Evolutionary conservation across 2,329 filamentous ascomycete species (phyloP).

Genomic region (Neofusicoccum parvum): DNA sequence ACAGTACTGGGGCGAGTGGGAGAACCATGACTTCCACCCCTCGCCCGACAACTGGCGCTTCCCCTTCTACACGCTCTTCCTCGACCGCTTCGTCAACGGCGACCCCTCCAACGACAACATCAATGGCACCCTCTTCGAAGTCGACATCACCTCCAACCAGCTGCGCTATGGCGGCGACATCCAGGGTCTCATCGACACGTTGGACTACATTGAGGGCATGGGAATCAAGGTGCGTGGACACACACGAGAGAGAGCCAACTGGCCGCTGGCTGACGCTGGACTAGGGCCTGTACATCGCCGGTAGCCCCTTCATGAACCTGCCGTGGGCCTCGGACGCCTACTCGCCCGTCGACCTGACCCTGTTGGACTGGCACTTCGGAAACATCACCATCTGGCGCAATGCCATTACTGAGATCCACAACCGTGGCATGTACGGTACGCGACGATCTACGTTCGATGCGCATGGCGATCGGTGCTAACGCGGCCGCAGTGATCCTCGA

Average conservation of each 20-base stretch:
- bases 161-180: constrained; percentile 66
- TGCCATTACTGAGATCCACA: constrained; percentile 63
- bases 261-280: constrained; percentile 21
- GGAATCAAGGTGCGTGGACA: constrained; percentile 57
- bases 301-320: constrained; percentile 65
- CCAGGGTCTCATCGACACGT: constrained; percentile 58
- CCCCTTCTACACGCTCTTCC: constrained; percentile 66
- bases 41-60: constrained; percentile 67
- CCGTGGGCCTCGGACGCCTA: constrained; percentile 67
- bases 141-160: constrained; percentile 62
- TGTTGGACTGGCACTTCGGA: constrained; percentile 65
- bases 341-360: constrained; percentile 61
- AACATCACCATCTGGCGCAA: constrained; percentile 60
- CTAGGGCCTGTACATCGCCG: constrained; percentile 63
- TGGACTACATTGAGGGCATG: constrained; percentile 67
- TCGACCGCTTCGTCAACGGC: constrained; percentile 67
- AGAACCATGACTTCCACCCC: constrained; percentile 53
- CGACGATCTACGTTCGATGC: constrained; percentile 3
- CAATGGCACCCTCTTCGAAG: constrained; percentile 63
- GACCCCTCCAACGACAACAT: constrained; percentile 65
- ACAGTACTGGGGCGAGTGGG: constrained; percentile 61
- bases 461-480: constrained; percentile 11
- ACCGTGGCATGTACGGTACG: constrained; percentile 61
- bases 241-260: not conserved
- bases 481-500: constrained; percentile 55